Percentiles rank a stretch among this genome's conserved stretches.
phyloP scores from a whole-genome alignment of 1,284 basidiomycete genomes.

The Rhodotorula glutinis region DNA sequence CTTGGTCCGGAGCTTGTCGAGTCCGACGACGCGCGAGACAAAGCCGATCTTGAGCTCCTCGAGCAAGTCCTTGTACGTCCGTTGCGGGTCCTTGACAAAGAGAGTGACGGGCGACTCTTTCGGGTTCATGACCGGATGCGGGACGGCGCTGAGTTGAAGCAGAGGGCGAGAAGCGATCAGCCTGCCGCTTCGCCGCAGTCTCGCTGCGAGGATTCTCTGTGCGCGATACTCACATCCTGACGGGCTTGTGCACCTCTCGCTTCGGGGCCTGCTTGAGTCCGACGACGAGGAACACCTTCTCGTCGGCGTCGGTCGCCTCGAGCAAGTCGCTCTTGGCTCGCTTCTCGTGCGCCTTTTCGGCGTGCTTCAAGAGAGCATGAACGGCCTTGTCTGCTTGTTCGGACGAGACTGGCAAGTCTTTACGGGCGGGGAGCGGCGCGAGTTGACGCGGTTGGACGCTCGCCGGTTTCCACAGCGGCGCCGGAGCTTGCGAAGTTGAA shows the following conservation, averaged over 20 bases:
- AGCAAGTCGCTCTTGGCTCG: constrained; percentile 73
- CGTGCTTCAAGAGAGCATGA: constrained; percentile 68
- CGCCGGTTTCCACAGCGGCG: constrained; percentile 36
- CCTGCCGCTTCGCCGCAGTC: no score
- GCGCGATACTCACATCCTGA: constrained; percentile 65
- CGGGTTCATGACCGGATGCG: constrained; percentile 77
- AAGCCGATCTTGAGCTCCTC: constrained; percentile 75
- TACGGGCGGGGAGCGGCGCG: constrained; percentile 29
- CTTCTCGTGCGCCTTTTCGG: constrained; percentile 61
- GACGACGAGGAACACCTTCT: constrained; percentile 76
- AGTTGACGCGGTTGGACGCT: constrained; percentile 31
- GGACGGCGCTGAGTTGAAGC: constrained; percentile 61
- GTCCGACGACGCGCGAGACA: constrained; percentile 85
- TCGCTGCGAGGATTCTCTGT: background rate
- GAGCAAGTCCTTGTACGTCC: constrained; percentile 91
- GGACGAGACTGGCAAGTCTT: constrained; percentile 55
- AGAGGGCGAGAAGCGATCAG: no score
- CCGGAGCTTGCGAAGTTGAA: constrained; percentile 16
- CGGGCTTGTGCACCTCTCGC: constrained; percentile 71
- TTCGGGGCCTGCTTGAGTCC: constrained; percentile 68
- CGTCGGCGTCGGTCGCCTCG: constrained; percentile 56
- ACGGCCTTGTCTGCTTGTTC: constrained; percentile 75
- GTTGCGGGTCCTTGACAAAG: constrained; percentile 91
- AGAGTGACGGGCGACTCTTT: constrained; percentile 76
- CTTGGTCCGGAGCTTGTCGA: constrained; percentile 84